phyloP scores from a whole-genome alignment of 148 eudicot species.

The Cornus kousa region DNA sequence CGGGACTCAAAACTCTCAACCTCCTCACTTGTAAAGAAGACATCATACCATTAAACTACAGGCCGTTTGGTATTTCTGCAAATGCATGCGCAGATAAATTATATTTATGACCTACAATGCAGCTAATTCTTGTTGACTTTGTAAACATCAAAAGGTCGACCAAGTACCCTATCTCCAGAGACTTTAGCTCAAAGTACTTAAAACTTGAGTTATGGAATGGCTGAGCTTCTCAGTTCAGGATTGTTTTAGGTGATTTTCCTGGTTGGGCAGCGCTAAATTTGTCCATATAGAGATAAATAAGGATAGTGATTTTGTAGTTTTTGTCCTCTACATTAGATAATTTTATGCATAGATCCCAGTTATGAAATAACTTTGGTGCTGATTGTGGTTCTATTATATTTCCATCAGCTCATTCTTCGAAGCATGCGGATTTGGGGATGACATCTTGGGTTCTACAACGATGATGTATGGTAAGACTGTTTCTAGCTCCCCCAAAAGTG shows the following conservation, averaged over 20 bases:
- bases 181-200: not conserved
- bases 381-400: not conserved
- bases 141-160: not conserved
- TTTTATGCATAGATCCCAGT: not conserved
- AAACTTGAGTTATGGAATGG: not conserved
- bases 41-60: too few species aligned
- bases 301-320: not conserved
- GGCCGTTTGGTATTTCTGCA: too few species aligned
- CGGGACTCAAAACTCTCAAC: too few species aligned
- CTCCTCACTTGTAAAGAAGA: too few species aligned
- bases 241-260: not conserved
- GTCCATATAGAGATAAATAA: not conserved
- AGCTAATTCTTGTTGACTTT: not conserved
- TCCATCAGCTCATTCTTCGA: slow-evolving; percentile 56
- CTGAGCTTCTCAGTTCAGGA: not conserved
- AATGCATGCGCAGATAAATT: too few species aligned
- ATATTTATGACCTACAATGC: not conserved
- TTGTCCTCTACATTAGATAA: not conserved
- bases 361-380: not conserved
- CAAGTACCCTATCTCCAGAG: too few species aligned
- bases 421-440: slow-evolving; percentile 86
- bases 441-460: slow-evolving; percentile 71
- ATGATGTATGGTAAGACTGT: slow-evolving; percentile 59
- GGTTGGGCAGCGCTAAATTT: not conserved
- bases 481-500: slow-evolving; percentile 22